Conservation (phyloP, 2,329 filamentous ascomycete species). For the Penicillium sp. region DNA sequence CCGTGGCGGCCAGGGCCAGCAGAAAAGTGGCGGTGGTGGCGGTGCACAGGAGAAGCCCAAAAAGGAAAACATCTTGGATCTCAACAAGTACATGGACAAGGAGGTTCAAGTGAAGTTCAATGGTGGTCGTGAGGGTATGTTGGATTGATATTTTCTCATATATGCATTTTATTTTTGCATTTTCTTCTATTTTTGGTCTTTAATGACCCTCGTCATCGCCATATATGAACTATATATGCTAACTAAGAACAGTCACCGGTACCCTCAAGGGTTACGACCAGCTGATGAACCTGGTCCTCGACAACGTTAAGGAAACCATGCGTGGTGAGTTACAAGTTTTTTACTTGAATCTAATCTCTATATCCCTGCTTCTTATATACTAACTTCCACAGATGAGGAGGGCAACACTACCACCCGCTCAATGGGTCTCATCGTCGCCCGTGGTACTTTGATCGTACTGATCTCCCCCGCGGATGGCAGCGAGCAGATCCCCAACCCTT, state of each 20-base stretch:
- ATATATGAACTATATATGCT: conserved; percentile 9
- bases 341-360: not conserved
- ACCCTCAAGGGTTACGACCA: conserved; percentile 94
- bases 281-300: conserved; percentile 95
- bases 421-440: conserved; percentile 82
- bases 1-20: conserved; percentile 32
- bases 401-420: conserved; percentile 80
- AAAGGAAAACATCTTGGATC: conserved; percentile 97
- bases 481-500: conserved; percentile 94
- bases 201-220: not conserved
- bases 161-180: not conserved
- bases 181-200: not conserved
- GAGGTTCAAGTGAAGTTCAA: conserved; percentile 94
- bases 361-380: conserved; percentile 9
- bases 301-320: conserved; percentile 87
- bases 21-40: conserved; percentile 50
- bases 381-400: conserved; percentile 69
- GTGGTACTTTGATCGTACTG: conserved; percentile 87
- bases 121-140: conserved; percentile 57
- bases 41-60: conserved; percentile 72
- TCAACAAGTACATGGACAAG: conserved; percentile 97
- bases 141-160: not conserved
- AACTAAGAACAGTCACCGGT: conserved; percentile 65
- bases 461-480: conserved; percentile 92
- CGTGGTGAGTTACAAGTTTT: conserved; percentile 60